Base-by-base conservation (phyloP, 2,329 filamentous ascomycete species). In the Ophiostoma tasmaniense region DNA sequence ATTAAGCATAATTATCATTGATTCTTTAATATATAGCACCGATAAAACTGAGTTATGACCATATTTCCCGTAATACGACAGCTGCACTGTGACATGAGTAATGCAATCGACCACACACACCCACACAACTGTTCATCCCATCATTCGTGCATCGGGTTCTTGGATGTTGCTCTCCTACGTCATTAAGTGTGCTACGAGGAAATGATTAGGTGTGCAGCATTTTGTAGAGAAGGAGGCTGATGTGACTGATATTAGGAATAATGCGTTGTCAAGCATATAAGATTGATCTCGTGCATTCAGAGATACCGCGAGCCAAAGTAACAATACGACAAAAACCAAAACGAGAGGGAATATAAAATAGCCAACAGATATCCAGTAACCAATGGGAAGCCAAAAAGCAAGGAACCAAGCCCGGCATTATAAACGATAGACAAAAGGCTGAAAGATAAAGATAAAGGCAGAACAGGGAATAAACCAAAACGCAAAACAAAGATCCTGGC, bases 361-460 rank as follows among this genome's bases (percentile, higher is more conserved):
- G 33, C 25, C 14, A 42, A 45, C 55, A 61, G 35, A 55, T 37
- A 45, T 68, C 67, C n/a, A 65, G 33, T 66, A 64, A 68, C 62
- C 39, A 30, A 30, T 59, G 13, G 55, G 22, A 64, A 42, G n/a
- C 22, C 28, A 30, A 55, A 39, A 13, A 64, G 22, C 22, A 39
- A 50, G 59, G 25, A 55, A 55, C 50, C 50, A 10, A 55, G 13
- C 50, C 50, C 50, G 6, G 50, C 11, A 55, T 55, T 22, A 55
- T 25, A 52, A 37, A 3, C 35, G 35, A 37, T 37, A 39, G 13
- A 39, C 11, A 39, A 14, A 39, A 14, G 37, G 10, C 11, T 13
- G 13, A 39, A 1, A 14, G 1, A 14, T 13, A 39, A 39, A 3
- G 14, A 39, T 20, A 45, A 45, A 45, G 42, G 42, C 17, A 20